Conservation (phyloP, 2,329 filamentous ascomycete genomes). For the Reticulascus tulasneorum region DNA sequence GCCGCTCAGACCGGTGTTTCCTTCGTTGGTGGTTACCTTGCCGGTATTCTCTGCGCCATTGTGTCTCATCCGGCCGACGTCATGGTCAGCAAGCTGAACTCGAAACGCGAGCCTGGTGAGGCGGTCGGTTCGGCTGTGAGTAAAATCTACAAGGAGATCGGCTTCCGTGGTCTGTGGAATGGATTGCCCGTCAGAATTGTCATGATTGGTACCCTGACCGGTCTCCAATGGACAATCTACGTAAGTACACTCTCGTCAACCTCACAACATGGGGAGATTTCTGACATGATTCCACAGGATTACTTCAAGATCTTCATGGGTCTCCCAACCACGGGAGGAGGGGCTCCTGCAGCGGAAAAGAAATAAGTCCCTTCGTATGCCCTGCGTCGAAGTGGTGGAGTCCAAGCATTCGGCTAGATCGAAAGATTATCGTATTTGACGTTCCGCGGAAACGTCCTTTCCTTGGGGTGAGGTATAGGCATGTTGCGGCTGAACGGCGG, state of each 20-base stretch:
- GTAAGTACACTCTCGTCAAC: conserved; percentile 36
- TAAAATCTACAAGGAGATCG: conserved; percentile 83
- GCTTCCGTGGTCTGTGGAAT: conserved; percentile 87
- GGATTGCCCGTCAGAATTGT: conserved; percentile 80
- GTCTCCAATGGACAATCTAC: conserved; percentile 92
- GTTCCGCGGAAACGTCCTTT: no score
- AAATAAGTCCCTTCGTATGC: no score
- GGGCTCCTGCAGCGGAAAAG: conserved; percentile 48
- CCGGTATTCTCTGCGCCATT: conserved; percentile 82
- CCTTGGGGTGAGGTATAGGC: no score
- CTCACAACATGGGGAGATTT: conserved; percentile 10
- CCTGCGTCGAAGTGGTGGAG: no score
- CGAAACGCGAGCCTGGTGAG: conserved; percentile 71
- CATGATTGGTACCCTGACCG: conserved; percentile 82
- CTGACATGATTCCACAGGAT: conserved; percentile 44
- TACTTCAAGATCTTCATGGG: conserved; percentile 91
- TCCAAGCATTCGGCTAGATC: no score
- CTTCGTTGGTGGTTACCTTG: conserved; percentile 78
- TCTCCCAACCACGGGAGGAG: conserved; percentile 75
- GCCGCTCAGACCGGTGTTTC: conserved; percentile 79
- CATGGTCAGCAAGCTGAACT: conserved; percentile 90
- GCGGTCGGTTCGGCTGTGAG: conserved; percentile 70
- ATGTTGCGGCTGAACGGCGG: no score
- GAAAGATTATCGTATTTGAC: no score
- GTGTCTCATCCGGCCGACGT: conserved; percentile 80